Evolutionary conservation across 169 alveolate genomes (phyloP).

Genomic region (Cystoisospora suis): DNA sequence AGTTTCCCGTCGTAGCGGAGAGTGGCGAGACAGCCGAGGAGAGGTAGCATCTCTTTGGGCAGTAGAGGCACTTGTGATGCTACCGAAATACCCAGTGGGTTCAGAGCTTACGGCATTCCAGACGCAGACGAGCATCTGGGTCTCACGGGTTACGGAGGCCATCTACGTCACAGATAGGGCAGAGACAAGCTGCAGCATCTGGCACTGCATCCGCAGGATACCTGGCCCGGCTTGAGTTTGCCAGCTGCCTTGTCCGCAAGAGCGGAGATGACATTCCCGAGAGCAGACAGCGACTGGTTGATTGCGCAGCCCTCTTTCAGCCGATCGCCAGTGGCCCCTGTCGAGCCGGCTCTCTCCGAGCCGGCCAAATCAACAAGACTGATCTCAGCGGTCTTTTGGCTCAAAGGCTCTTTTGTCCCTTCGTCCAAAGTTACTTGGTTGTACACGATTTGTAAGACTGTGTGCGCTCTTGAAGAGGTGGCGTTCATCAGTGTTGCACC

Average conservation of each 20-base stretch:
- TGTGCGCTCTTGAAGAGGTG: conserved; percentile 90
- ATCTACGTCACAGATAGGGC: too few relatives aligned
- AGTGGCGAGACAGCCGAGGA: too few relatives aligned
- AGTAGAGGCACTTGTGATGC: too few relatives aligned
- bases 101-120: too few relatives aligned
- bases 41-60: too few relatives aligned
- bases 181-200: too few relatives aligned
- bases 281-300: conserved; percentile 84
- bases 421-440: conserved; percentile 68
- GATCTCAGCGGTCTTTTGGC: conserved; percentile 84
- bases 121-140: too few relatives aligned
- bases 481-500: conserved; percentile 93
- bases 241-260: conserved; percentile 90
- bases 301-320: conserved; percentile 92
- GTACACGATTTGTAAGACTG: conserved; percentile 88
- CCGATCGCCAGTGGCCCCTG: conserved; percentile 91
- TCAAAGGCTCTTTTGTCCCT: conserved; percentile 44
- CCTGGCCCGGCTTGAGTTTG: conserved; percentile 76
- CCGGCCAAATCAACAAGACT: conserved; percentile 96
- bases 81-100: too few relatives aligned
- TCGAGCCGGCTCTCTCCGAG: conserved; percentile 90
- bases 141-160: too few relatives aligned
- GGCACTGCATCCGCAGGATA: too few relatives aligned
- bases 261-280: conserved; percentile 86
- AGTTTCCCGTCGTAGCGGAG: too few relatives aligned